These are phyloP conservation scores for Penicillium psychrofluorescens DNA, from an alignment of 495 filamentous ascomycete species.

Conservation along the genomic window DNA sequence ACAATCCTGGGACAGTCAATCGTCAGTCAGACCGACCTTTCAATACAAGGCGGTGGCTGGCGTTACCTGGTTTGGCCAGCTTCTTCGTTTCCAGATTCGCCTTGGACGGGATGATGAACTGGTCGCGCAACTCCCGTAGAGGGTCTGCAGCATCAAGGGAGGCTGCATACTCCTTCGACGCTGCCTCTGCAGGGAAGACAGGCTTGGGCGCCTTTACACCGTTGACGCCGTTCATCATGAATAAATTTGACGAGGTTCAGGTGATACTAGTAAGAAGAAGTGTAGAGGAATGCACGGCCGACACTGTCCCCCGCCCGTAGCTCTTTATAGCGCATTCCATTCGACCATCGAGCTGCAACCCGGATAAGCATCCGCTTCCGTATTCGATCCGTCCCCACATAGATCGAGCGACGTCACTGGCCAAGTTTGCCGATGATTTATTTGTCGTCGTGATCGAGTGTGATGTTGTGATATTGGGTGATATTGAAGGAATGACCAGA, in stretches of 20 bases:
- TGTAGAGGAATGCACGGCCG: no score
- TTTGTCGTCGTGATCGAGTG: no score
- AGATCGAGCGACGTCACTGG: not conserved
- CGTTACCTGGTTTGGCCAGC: constrained; percentile 41
- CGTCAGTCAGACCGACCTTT: not conserved
- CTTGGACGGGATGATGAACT: constrained; percentile 83
- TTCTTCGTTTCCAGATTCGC: constrained; percentile 63
- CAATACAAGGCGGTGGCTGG: no score
- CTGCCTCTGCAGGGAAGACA: constrained; percentile 29
- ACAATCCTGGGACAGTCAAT: constrained; percentile 23
- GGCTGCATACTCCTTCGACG: constrained; percentile 48
- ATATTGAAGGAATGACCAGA: no score
- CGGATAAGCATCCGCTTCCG: constrained; percentile 22
- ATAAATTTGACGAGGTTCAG: no score
- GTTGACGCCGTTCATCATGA: constrained; percentile 7
- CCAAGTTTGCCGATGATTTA: no score
- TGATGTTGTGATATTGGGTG: no score
- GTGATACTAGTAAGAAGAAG: no score
- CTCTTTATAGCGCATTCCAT: no score
- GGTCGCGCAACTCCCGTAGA: constrained; percentile 56
- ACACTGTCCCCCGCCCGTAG: no score
- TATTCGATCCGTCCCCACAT: constrained; percentile 13
- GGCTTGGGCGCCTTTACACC: constrained; percentile 18
- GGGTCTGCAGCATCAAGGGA: constrained; percentile 62
- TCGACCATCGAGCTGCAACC: not conserved